A percentile compares a stretch with the other conserved stretches of the same genome.
Conservation (phyloP, 176 grass and related monocot species). For the Rhipidocladum racemiflorum region DNA sequence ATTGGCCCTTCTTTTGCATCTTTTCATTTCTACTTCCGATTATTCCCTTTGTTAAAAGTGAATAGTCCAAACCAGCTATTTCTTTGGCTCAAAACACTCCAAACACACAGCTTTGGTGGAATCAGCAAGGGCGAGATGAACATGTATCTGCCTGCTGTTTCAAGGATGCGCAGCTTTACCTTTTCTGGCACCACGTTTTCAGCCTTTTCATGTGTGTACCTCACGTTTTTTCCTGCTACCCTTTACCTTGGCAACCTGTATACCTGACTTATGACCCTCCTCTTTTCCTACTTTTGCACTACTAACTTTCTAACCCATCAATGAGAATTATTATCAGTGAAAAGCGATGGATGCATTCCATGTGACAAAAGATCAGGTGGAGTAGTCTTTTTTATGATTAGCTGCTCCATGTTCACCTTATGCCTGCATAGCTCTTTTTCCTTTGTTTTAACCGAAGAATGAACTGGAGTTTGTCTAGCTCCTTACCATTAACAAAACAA, state of each 20-base stretch:
- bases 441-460: background rate
- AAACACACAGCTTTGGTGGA: constrained; percentile 7
- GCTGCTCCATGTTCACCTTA: constrained; percentile 23
- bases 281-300: constrained; percentile 45
- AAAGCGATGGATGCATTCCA: constrained; percentile 40
- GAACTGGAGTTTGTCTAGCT: background rate
- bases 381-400: constrained; percentile 20
- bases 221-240: constrained; percentile 27
- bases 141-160: constrained; percentile 17
- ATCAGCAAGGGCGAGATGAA: constrained; percentile 8
- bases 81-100: constrained; percentile 33
- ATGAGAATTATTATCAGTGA: constrained; percentile 36
- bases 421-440: background rate
- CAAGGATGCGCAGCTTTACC: constrained; percentile 41
- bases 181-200: constrained; percentile 44
- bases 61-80: constrained; percentile 39
- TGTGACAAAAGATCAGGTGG: constrained; percentile 27
- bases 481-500: background rate
- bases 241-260: constrained; percentile 38
- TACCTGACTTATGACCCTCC: constrained; percentile 20
- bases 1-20: constrained; percentile 10
- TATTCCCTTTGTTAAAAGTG: constrained; percentile 48
- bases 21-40: constrained; percentile 36
- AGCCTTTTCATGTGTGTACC: constrained; percentile 50
- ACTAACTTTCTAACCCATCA: constrained; percentile 51